phyloP scores from a whole-genome alignment of 2,329 filamentous ascomycete genomes.

The Didymella sp. region DNA sequence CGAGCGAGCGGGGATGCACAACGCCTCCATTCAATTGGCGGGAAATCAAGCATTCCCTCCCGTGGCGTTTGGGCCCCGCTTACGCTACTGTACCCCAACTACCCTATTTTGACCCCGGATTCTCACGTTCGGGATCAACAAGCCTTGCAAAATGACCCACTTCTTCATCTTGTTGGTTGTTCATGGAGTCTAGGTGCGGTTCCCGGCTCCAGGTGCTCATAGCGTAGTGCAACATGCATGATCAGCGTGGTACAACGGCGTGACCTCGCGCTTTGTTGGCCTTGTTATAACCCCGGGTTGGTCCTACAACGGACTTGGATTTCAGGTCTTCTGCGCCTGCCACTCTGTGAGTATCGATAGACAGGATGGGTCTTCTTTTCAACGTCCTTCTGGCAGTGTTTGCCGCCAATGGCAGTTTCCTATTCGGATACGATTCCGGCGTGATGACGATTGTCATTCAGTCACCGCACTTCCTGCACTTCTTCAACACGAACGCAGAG shows the following conservation, averaged over 20 bases:
- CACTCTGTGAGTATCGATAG: background rate
- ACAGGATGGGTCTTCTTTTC: constrained; percentile 52
- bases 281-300: constrained; percentile 5
- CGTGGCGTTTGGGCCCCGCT: constrained; percentile 24
- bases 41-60: constrained; percentile 26
- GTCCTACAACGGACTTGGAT: background rate
- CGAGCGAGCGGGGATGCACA: constrained; percentile 4
- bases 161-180: background rate
- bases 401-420: constrained; percentile 50
- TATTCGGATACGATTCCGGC: constrained; percentile 52
- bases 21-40: constrained; percentile 27
- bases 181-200: constrained; percentile 35
- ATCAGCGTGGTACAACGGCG: constrained; percentile 20
- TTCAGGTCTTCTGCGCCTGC: background rate
- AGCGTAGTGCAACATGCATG: constrained; percentile 20
- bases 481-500: constrained; percentile 61
- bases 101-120: constrained; percentile 26
- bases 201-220: constrained; percentile 29
- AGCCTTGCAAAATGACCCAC: constrained; percentile 16
- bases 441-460: constrained; percentile 61
- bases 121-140: constrained; percentile 22
- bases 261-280: background rate
- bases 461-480: constrained; percentile 63
- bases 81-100: constrained; percentile 29
- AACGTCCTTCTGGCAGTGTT: constrained; percentile 54